Conservation (phyloP, 805 yeast genomes). For the Sungouiella blattae region DNA sequence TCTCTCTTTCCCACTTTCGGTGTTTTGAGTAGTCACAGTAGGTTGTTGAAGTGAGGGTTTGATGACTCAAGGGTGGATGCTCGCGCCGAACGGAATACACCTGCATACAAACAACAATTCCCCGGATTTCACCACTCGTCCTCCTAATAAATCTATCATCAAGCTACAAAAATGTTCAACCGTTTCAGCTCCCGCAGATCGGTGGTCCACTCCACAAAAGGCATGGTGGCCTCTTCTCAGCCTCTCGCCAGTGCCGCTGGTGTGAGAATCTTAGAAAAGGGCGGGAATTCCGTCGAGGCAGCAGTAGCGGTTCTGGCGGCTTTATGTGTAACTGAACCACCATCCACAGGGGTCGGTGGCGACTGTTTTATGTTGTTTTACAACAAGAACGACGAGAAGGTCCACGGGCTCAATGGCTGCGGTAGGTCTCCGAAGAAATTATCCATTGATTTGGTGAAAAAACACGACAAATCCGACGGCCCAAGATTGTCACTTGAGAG, state of each 20-base stretch:
- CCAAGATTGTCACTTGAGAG: constrained; percentile 50
- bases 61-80: too few species aligned
- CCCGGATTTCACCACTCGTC: too few species aligned
- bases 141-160: too few species aligned
- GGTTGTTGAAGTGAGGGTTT: too few species aligned
- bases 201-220: constrained; percentile 67
- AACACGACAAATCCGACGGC: constrained; percentile 18
- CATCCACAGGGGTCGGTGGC: constrained; percentile 64
- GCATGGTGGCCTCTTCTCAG: constrained; percentile 73
- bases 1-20: too few species aligned
- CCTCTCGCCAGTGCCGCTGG: constrained; percentile 78
- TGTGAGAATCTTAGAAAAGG: constrained; percentile 56
- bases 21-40: too few species aligned
- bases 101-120: too few species aligned
- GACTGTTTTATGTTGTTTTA: constrained; percentile 65
- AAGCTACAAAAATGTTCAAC: too few species aligned
- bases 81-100: too few species aligned
- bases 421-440: constrained; percentile 61
- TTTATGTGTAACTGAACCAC: constrained; percentile 53
- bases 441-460: constrained; percentile 44
- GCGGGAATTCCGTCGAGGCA: constrained; percentile 74
- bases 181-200: constrained; percentile 61
- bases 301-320: constrained; percentile 59
- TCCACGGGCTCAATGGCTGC: constrained; percentile 70
- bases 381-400: constrained; percentile 42